Base-by-base conservation (phyloP, 768 basidiomycete species). In the Harrya chromipes region DNA sequence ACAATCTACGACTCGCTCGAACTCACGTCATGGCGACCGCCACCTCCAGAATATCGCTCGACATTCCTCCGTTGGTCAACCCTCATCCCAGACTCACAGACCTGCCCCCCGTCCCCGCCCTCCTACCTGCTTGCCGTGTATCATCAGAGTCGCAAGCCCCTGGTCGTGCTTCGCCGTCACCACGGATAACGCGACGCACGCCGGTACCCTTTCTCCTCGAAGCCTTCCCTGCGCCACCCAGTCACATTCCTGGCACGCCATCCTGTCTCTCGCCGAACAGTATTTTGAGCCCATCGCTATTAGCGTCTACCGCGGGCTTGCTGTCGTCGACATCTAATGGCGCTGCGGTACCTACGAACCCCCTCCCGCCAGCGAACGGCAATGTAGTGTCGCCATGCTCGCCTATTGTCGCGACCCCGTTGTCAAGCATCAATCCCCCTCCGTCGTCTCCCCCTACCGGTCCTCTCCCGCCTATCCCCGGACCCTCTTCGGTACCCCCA, bases 401-500 rank as follows among this genome's bases (percentile, higher is more conserved):
- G 1, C 60, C 60, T 7, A 20, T 46, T 21, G 42, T 47, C 23
- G 33, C 49, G 43, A 38, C 47, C 1, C 29, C 29, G 29, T 35
- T 49, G 13, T 14, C 29, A 24, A 52, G 51, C 14, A 37, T 27
- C 38, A 80, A 82, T 47, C 84, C 83, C 0, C 83, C 84, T 0
- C 82, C 78, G 0, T 80, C 80, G 0, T 71, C 68, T 2, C 85
- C 84, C 0, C 85, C 85, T 0, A 66, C 73, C 0, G 57, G 71
- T 0, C 84, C 85, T 0, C 75, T 87, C 4, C 85, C 86, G 0
- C 83, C 86, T 4, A 56, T 87, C 2, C 86, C 86, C 0, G 83
- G 81, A 2, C 80, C 81, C 0, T 82, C 82, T 2, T 72, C 80
- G 17, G 73, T 81, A 71, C 74, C 49, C 64, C 33, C 81, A 78